Conservation (phyloP, 495 filamentous ascomycete genomes). For the Aspergillus heteromorphus region DNA sequence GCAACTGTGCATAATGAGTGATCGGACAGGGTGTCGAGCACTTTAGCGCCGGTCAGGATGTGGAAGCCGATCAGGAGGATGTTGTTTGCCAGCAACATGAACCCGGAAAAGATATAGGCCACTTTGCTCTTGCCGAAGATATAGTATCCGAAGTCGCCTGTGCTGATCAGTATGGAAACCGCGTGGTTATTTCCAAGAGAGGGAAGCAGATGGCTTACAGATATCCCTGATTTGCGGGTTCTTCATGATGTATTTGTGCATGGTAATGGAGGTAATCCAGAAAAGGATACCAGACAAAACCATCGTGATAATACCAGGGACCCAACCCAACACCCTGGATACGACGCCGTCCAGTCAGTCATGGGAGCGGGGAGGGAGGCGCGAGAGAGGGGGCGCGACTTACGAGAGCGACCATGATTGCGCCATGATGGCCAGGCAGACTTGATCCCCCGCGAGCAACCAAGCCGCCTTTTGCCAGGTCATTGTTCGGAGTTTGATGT, state of each 20-base stretch:
- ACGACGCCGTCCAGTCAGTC: too few relatives aligned
- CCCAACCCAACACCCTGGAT: constrained; percentile 41
- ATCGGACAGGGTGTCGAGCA: constrained; percentile 32
- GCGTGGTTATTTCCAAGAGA: background rate
- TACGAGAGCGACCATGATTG: constrained; percentile 44
- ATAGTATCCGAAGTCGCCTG: constrained; percentile 34
- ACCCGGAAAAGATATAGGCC: constrained; percentile 31
- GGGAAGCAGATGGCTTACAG: constrained; percentile 31
- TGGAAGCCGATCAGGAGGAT: constrained; percentile 37
- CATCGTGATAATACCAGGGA: constrained; percentile 40
- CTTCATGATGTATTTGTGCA: constrained; percentile 46
- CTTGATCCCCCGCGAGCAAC: constrained; percentile 40
- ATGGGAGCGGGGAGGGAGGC: background rate
- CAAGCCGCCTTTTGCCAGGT: constrained; percentile 44
- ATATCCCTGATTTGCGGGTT: constrained; percentile 43
- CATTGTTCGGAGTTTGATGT: constrained; percentile 44
- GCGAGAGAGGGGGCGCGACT: constrained; percentile 4
- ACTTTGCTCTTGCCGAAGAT: constrained; percentile 31
- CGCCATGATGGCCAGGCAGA: constrained; percentile 47
- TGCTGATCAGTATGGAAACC: background rate
- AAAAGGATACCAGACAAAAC: constrained; percentile 30
- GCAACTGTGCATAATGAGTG: constrained; percentile 33
- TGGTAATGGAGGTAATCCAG: constrained; percentile 42
- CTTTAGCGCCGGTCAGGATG: constrained; percentile 33
- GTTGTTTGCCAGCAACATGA: constrained; percentile 39